These are phyloP conservation scores for Chlamydomonas reinhardtii DNA, from an alignment of 163 green algal species.

Conservation along the genomic window DNA sequence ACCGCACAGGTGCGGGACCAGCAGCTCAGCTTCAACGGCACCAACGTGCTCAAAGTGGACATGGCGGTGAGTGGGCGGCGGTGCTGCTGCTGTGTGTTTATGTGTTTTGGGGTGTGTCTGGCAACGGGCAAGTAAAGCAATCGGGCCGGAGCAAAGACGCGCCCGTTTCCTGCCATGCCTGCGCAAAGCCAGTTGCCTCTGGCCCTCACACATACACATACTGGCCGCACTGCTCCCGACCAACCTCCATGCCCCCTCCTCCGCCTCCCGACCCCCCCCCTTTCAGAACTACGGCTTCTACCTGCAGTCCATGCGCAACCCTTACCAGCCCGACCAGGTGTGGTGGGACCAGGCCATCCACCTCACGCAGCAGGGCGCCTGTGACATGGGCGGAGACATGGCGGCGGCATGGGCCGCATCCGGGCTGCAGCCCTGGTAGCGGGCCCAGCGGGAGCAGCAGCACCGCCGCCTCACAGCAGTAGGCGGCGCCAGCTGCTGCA, in stretches of 20 bases:
- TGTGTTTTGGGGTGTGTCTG: too few species aligned
- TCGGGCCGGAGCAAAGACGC: too few species aligned
- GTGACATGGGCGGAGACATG: constrained; percentile 22
- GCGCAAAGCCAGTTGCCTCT: too few species aligned
- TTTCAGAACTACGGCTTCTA: constrained; percentile 3
- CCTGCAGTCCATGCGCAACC: neutral
- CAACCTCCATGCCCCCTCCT: neutral
- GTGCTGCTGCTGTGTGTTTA: too few species aligned
- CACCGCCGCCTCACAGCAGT: too few species aligned
- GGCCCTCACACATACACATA: too few species aligned
- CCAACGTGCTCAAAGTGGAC: constrained; percentile 31
- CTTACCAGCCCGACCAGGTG: neutral
- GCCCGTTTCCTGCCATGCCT: too few species aligned
- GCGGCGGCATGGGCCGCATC: neutral
- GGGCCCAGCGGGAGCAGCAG: neutral
- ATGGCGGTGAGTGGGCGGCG: constrained; percentile 12
- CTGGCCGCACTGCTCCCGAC: too few species aligned
- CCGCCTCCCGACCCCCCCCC: neutral
- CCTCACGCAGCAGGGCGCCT: constrained; percentile 6
- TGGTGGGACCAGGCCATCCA: neutral
- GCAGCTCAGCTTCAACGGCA: neutral
- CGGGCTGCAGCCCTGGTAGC: neutral
- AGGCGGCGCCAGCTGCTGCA: too few species aligned
- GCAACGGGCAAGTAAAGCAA: too few species aligned
- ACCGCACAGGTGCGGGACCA: neutral